Evolutionary conservation across 2,329 filamentous ascomycete genomes (phyloP).

Genomic region (Neonectria faginata): DNA sequence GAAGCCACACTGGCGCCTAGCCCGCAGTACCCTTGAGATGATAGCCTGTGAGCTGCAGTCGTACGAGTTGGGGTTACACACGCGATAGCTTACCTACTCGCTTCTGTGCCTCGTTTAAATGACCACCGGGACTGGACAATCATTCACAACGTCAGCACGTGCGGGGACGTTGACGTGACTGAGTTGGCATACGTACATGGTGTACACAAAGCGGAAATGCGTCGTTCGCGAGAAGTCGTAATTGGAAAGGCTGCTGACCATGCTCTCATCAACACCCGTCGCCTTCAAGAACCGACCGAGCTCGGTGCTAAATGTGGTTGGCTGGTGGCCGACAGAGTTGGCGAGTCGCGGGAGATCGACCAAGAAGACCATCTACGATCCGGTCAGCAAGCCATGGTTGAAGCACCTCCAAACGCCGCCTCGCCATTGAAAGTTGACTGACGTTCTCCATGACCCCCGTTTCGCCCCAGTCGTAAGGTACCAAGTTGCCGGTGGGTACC

Average conservation of each 20-base stretch:
- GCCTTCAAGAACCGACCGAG: conserved; percentile 77
- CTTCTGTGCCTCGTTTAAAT: conserved; percentile 46
- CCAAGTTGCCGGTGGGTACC: conserved; percentile 88
- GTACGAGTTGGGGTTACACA: conserved; percentile 26
- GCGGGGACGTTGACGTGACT: conserved; percentile 21
- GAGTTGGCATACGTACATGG: conserved; percentile 77
- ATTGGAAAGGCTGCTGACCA: conserved; percentile 75
- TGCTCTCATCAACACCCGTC: conserved; percentile 71
- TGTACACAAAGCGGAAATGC: conserved; percentile 84
- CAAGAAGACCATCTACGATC: conserved; percentile 79
- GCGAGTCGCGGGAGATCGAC: conserved; percentile 83
- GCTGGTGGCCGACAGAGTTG: conserved; percentile 47
- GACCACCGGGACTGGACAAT: conserved; percentile 50
- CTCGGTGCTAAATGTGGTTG: conserved; percentile 73
- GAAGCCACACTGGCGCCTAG: conserved; percentile 74
- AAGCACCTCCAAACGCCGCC: background rate
- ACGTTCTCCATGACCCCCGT: conserved; percentile 87
- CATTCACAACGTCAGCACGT: conserved; percentile 26
- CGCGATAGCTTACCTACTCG: conserved; percentile 47
- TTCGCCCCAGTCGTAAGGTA: conserved; percentile 91
- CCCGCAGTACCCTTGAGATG: conserved; percentile 74
- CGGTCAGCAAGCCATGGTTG: conserved; percentile 37
- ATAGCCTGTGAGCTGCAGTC: conserved; percentile 39
- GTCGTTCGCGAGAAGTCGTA: conserved; percentile 86
- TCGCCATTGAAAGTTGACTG: conserved; percentile 40